Conservation (phyloP, 2,329 filamentous ascomycete genomes). For the Epichloe gansuensis region DNA sequence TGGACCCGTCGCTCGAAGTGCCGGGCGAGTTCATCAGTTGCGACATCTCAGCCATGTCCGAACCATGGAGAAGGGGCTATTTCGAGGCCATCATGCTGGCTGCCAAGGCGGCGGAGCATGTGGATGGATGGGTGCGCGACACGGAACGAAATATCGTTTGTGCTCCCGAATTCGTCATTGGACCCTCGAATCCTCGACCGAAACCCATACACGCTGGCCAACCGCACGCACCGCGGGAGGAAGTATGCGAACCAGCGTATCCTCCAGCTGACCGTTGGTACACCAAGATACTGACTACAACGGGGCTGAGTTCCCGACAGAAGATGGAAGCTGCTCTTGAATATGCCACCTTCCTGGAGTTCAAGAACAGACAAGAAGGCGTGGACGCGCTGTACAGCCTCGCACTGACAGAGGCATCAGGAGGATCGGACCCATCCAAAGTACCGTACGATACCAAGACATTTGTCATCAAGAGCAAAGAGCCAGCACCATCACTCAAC, state of each 20-base stretch:
- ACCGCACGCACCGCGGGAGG: constrained; percentile 52
- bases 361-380: constrained; percentile 51
- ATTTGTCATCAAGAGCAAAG: constrained; percentile 48
- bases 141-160: constrained; percentile 53
- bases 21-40: constrained; percentile 48
- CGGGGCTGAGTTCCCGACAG: constrained; percentile 67
- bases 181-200: constrained; percentile 72
- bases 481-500: constrained; percentile 53
- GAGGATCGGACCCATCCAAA: constrained; percentile 31
- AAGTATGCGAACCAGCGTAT: constrained; percentile 60
- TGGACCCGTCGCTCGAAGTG: constrained; percentile 57
- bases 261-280: constrained; percentile 66
- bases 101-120: constrained; percentile 63
- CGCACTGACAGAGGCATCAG: constrained; percentile 61
- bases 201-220: constrained; percentile 55
- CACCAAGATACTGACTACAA: constrained; percentile 65
- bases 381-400: constrained; percentile 62
- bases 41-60: constrained; percentile 63
- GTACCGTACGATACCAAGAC: constrained; percentile 45
- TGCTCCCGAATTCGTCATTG: constrained; percentile 59
- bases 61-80: constrained; percentile 78
- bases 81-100: constrained; percentile 68
- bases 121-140: constrained; percentile 69
- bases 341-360: constrained; percentile 77
- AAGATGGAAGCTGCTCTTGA: constrained; percentile 68